phyloP scores from a whole-genome alignment of 1,284 basidiomycete genomes.

The Neonothopanus nambi region DNA sequence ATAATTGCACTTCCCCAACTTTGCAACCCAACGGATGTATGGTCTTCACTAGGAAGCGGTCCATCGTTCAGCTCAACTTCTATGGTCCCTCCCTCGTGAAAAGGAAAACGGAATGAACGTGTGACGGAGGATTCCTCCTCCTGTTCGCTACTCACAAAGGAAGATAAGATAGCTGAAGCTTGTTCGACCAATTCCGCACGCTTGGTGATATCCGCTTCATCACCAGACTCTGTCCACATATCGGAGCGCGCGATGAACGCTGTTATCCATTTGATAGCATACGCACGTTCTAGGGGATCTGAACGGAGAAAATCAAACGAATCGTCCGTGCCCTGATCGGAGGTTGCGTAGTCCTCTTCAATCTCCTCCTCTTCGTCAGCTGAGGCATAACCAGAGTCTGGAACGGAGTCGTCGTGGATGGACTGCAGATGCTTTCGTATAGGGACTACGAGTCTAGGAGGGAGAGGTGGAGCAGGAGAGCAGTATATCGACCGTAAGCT shows the following conservation, averaged over 20 bases:
- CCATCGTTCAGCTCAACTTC: slow-evolving; percentile 77
- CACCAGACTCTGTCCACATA: slow-evolving; percentile 44
- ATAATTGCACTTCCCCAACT: slow-evolving; percentile 86
- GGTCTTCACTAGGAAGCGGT: slow-evolving; percentile 66
- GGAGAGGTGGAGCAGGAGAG: slow-evolving; percentile 26
- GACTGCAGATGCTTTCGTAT: slow-evolving; percentile 18
- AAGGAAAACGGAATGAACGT: slow-evolving; percentile 54
- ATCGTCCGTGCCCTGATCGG: slow-evolving; percentile 16
- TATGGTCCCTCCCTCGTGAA: slow-evolving; percentile 22
- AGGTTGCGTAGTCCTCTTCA: slow-evolving; percentile 6
- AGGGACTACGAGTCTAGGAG: slow-evolving; percentile 20
- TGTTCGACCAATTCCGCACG: slow-evolving; percentile 44
- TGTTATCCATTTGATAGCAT: slow-evolving; percentile 54
- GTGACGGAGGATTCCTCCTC: slow-evolving; percentile 44
- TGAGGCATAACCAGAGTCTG: slow-evolving; percentile 58
- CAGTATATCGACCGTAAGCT: slow-evolving; percentile 44
- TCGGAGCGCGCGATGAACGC: slow-evolving; percentile 63
- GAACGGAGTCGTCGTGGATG: slow-evolving; percentile 40
- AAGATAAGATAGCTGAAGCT: slow-evolving; percentile 58
- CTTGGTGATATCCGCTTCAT: slow-evolving; percentile 24
- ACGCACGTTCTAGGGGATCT: slow-evolving; percentile 48
- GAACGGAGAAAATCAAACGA: slow-evolving; percentile 37
- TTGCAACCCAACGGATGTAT: slow-evolving; percentile 84
- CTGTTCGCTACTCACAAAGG: slow-evolving; percentile 44
- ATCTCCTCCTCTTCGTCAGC: slow-evolving; percentile 43